Conservation (phyloP, 2,329 filamentous ascomycete species). For the Hypoxylon sp. region DNA sequence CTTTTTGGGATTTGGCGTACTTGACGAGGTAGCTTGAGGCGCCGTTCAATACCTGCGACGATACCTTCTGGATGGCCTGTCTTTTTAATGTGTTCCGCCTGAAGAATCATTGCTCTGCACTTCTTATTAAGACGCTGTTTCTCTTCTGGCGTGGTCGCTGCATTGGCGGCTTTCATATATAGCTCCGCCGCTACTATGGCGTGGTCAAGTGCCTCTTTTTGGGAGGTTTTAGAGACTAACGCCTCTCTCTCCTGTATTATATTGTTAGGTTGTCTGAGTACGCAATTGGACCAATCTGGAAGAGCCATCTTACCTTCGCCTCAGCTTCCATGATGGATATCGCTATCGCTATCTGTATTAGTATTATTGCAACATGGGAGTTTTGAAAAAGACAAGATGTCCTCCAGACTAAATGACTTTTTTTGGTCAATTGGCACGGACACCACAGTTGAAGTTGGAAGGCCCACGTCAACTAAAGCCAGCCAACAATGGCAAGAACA, state of each 20-base stretch:
- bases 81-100: slow-evolving; percentile 79
- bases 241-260: slow-evolving; percentile 63
- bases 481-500: slow-evolving; percentile 16
- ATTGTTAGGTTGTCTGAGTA: no score
- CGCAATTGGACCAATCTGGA: no score
- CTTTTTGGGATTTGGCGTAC: slow-evolving; percentile 69
- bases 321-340: slow-evolving; percentile 54
- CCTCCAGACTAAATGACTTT: no score
- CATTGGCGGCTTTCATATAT: slow-evolving; percentile 78
- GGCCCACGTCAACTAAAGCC: slow-evolving; percentile 11
- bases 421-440: not conserved
- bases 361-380: slow-evolving; percentile 4
- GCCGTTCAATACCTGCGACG: slow-evolving; percentile 38
- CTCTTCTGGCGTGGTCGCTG: slow-evolving; percentile 68
- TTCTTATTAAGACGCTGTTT: slow-evolving; percentile 72
- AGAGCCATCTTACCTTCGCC: slow-evolving; percentile 55
- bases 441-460: not conserved
- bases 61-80: slow-evolving; percentile 26
- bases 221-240: slow-evolving; percentile 54
- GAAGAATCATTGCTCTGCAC: slow-evolving; percentile 73
- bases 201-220: slow-evolving; percentile 74
- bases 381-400: not conserved
- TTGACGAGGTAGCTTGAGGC: slow-evolving; percentile 52
- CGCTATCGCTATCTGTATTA: slow-evolving; percentile 2
- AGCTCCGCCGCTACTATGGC: slow-evolving; percentile 81